Evolutionary conservation across 805 yeast species (phyloP).

Genomic region (Candida cerambycidarum): DNA sequence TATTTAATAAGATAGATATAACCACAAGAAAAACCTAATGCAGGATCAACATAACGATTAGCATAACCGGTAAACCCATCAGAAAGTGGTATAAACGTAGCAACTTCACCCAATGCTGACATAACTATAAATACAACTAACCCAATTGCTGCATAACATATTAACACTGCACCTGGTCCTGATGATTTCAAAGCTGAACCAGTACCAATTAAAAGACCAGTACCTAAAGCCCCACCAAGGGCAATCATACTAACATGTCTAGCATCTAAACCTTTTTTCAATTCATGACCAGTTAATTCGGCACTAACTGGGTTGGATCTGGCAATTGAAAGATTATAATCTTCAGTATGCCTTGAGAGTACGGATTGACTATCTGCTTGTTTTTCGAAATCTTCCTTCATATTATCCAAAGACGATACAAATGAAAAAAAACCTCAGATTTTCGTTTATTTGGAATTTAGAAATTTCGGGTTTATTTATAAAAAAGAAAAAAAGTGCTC

Average conservation of each 20-base stretch:
- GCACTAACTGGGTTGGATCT: constrained; percentile 42
- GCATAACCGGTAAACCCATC: constrained; percentile 69
- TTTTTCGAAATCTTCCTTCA: constrained; percentile 12
- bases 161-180: constrained; percentile 66
- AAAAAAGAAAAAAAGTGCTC: constrained; percentile 1
- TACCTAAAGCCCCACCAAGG: constrained; percentile 64
- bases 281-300: constrained; percentile 41
- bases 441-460: no score
- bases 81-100: constrained; percentile 62
- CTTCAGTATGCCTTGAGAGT: constrained; percentile 45
- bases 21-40: constrained; percentile 69
- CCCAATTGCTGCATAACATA: constrained; percentile 73
- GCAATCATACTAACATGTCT: constrained; percentile 73
- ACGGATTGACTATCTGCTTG: constrained; percentile 25
- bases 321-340: constrained; percentile 47
- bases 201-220: constrained; percentile 63
- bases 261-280: constrained; percentile 48
- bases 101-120: constrained; percentile 69
- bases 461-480: background rate
- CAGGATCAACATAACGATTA: constrained; percentile 61
- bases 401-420: background rate
- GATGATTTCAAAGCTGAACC: constrained; percentile 68
- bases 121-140: constrained; percentile 66
- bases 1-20: constrained; percentile 59
- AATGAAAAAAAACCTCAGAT: background rate